phyloP scores from a whole-genome alignment of 176 grass and related monocot genomes.

The Chrysopogon serrulatus region DNA sequence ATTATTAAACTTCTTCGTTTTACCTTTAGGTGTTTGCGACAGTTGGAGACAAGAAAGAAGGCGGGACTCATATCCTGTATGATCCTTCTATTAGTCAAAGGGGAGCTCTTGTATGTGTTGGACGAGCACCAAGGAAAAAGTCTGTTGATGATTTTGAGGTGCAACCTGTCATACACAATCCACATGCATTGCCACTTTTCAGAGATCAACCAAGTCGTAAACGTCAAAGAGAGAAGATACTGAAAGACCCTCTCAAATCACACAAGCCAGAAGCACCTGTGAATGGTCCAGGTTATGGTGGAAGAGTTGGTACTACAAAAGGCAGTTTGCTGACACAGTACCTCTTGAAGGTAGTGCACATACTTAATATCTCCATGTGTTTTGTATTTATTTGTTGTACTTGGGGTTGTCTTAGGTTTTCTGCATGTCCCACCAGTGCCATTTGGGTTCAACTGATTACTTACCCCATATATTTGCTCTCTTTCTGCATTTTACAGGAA shows the following conservation, averaged over 20 bases:
- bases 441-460: not conserved
- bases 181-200: slow-evolving; percentile 88
- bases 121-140: slow-evolving; percentile 83
- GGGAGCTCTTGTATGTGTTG: slow-evolving; percentile 91
- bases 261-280: slow-evolving; percentile 94
- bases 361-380: slow-evolving; percentile 8
- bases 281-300: slow-evolving; percentile 85
- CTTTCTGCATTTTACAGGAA: slow-evolving; percentile 58
- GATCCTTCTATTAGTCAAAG: slow-evolving; percentile 95
- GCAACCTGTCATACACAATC: slow-evolving; percentile 93
- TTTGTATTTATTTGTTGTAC: not conserved
- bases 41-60: slow-evolving; percentile 95
- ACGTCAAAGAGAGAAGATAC: slow-evolving; percentile 79
- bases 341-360: slow-evolving; percentile 73
- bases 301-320: slow-evolving; percentile 86
- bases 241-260: slow-evolving; percentile 90
- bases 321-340: slow-evolving; percentile 95
- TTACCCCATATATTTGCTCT: not conserved
- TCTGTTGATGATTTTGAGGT: slow-evolving; percentile 94
- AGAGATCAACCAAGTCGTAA: slow-evolving; percentile 92
- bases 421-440: not conserved
- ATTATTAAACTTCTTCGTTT: slow-evolving; percentile 18
- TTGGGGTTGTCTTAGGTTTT: slow-evolving; percentile 15
- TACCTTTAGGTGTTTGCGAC: slow-evolving; percentile 79
- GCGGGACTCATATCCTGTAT: slow-evolving; percentile 85